Base-by-base conservation (phyloP, 345 rosid genomes). In the Anacardium occidentale region DNA sequence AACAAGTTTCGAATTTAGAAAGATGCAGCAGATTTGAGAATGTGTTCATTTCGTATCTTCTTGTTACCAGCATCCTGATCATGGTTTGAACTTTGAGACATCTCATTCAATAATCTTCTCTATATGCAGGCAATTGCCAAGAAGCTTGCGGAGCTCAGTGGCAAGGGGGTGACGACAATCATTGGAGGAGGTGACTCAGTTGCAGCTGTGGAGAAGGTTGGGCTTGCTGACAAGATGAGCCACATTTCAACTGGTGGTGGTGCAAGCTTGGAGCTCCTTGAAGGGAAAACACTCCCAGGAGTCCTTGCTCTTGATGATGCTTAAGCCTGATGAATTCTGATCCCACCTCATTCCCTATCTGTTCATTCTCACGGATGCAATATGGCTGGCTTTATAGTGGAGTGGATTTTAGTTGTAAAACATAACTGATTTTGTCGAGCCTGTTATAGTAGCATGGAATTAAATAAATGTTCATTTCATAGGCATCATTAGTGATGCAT, bases 211-310 rank as follows among this genome's bases (percentile, higher is more conserved):
- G 98, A 90, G 89, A 91, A 93, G 86, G 97, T 42, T 51, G 97
- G 98, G 40, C 89, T 93, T 52, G 93, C 97, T 0, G 97, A 87
- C 61, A 88, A 91, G 82, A 93, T 93, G 98, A 93, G 98, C 80
- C 98, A 93, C 85, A 89, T 93, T 80, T 93, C 98, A 0, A 93
- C 98, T 0, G 98, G 98, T 53, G 98, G 98, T 71, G 98, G 98
- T 24, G 98, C 98, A 24, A 91, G 98, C 83, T 87, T 93, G 72
- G 98, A 93, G 90, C 95, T 93, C 47, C 94, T 93, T 0, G 98
- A 93, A 86, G 98, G 98, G 54, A 93, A 93, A 66, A 48, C 71
- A 45, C 96, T 93, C 67, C 98, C 98, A 1, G 98, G 98, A 12
- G 97, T 91, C 71, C 89, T 89, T 32, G 98, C 98, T 20, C 97